A percentile compares a stretch with the other conserved stretches of the same genome.
Evolutionary conservation across 257 asterid genomes (phyloP).

Genomic region (Rauvolfia tetraphylla): DNA sequence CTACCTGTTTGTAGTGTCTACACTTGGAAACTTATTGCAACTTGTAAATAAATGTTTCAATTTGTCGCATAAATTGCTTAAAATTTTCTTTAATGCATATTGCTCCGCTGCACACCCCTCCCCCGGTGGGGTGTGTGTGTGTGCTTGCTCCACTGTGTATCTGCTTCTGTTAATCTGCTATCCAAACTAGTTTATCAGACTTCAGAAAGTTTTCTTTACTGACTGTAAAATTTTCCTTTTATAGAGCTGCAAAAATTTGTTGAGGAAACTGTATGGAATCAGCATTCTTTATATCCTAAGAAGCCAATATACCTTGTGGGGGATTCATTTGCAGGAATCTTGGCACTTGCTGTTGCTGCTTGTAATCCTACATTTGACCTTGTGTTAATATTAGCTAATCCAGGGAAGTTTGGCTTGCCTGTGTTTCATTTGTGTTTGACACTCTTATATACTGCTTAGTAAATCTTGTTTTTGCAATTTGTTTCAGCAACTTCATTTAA

Average conservation of each 20-base stretch:
- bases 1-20: not conserved
- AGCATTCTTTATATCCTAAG: constrained; percentile 57
- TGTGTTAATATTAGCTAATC: constrained; percentile 73
- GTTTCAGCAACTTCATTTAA: constrained; percentile 89
- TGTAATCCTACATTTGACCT: constrained; percentile 86
- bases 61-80: too few species aligned
- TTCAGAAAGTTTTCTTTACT: not conserved
- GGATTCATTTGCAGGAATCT: constrained; percentile 91
- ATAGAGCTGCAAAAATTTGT: constrained; percentile 40
- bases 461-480: constrained; percentile 30
- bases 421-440: not conserved
- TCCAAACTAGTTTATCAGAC: not conserved
- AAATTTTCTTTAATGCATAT: too few species aligned
- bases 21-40: not conserved
- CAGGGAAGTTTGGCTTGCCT: constrained; percentile 45
- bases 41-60: not conserved
- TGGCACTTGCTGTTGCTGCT: constrained; percentile 96
- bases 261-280: constrained; percentile 59
- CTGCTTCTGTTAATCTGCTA: not conserved
- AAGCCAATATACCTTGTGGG: constrained; percentile 91
- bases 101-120: too few species aligned
- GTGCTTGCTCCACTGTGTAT: not conserved
- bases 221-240: not conserved
- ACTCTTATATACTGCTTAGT: not conserved
- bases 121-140: too few species aligned